Evolutionary conservation across 2,329 filamentous ascomycete species (phyloP).

Genomic region (Penicillium corylophilum): DNA sequence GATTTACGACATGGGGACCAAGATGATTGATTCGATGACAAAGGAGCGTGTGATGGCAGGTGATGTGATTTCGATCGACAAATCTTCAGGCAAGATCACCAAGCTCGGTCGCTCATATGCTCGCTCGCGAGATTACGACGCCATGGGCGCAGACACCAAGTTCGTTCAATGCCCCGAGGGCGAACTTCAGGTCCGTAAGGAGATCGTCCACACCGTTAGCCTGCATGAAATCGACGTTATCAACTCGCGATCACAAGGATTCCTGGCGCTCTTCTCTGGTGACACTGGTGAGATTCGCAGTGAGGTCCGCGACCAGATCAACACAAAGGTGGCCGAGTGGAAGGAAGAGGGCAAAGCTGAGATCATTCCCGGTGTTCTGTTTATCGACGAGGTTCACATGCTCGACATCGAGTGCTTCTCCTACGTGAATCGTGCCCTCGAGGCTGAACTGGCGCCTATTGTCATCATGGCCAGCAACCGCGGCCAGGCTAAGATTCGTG

Average conservation of each 20-base stretch:
- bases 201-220: slow-evolving; percentile 94
- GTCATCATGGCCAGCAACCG: slow-evolving; percentile 99
- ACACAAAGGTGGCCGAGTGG: slow-evolving; percentile 98
- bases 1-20: slow-evolving; percentile 98
- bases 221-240: slow-evolving; percentile 99
- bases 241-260: slow-evolving; percentile 98
- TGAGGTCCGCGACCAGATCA: slow-evolving; percentile 97
- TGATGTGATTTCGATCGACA: slow-evolving; percentile 98
- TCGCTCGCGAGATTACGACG: slow-evolving; percentile 94
- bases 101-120: slow-evolving; percentile 95
- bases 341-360: slow-evolving; percentile 99
- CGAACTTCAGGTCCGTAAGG: slow-evolving; percentile 94
- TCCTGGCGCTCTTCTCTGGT: slow-evolving; percentile 93
- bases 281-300: slow-evolving; percentile 97
- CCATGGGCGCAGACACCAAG: slow-evolving; percentile 97
- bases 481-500: slow-evolving; percentile 85
- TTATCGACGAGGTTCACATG: slow-evolving; percentile 99
- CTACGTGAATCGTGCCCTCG: slow-evolving; percentile 94
- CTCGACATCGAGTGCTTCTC: slow-evolving; percentile 99
- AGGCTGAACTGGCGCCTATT: slow-evolving; percentile 91
- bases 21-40: slow-evolving; percentile 99
- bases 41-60: slow-evolving; percentile 99
- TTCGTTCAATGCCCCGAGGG: slow-evolving; percentile 97
- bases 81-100: slow-evolving; percentile 95
- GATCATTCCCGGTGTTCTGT: slow-evolving; percentile 93